These are phyloP conservation scores for Nicotiana obtusifolia DNA, from an alignment of 257 asterid species.

Conservation along the genomic window DNA sequence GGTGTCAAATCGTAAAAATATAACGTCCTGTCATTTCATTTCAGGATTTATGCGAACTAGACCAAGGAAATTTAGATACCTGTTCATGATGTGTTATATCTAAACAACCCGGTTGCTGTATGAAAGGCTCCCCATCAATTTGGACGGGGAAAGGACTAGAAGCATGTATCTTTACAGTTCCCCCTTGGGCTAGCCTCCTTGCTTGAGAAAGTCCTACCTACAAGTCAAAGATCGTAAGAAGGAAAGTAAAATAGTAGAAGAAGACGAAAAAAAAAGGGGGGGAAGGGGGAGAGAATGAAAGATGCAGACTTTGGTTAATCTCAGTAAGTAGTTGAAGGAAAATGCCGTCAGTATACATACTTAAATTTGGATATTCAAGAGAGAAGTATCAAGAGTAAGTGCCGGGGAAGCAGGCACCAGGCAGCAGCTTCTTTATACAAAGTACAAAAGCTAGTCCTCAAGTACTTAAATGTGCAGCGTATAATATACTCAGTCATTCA, in stretches of 20 bases:
- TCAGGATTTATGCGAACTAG: background rate
- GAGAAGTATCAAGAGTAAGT: background rate
- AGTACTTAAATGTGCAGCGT: background rate
- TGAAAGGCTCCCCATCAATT: slow-evolving; percentile 87
- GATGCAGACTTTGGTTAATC: background rate
- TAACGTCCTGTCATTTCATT: background rate
- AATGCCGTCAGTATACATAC: background rate
- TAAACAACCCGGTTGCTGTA: slow-evolving; percentile 79
- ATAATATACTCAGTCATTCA: background rate
- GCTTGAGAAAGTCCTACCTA: slow-evolving; percentile 94
- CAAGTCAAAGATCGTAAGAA: slow-evolving; percentile 14
- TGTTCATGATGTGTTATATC: slow-evolving; percentile 77
- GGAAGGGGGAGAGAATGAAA: too few relatives aligned
- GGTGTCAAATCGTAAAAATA: background rate
- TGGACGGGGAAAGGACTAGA: slow-evolving; percentile 88
- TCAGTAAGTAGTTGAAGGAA: background rate
- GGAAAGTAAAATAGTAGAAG: background rate
- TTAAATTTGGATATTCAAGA: background rate
- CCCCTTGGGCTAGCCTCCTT: slow-evolving; percentile 84
- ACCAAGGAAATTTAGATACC: slow-evolving; percentile 31
- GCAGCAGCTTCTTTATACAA: background rate
- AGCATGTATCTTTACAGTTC: slow-evolving; percentile 46
- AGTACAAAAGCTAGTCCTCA: background rate
- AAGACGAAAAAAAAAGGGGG: background rate
- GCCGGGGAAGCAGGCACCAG: background rate